phyloP scores from a whole-genome alignment of 2,329 filamentous ascomycete genomes.

The Scopulariopsis brevicaulis region DNA sequence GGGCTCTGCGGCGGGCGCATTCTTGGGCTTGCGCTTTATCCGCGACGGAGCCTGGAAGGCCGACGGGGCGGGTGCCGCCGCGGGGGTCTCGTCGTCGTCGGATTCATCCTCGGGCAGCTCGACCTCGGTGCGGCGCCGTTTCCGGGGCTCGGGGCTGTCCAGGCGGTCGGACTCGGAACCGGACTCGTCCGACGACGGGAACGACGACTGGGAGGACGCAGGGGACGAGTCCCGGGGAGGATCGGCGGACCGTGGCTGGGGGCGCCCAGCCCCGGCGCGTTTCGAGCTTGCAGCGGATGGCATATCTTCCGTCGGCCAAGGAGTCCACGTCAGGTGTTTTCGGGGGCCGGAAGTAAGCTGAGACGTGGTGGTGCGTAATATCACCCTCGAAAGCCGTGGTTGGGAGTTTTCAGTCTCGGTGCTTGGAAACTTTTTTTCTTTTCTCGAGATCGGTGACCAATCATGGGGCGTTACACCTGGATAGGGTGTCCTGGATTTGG shows the following conservation, averaged over 20 bases:
- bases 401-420: neutral
- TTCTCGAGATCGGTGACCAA: neutral
- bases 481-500: neutral
- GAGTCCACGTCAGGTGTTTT: neutral
- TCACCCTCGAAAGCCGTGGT: neutral
- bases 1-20: constrained; percentile 9
- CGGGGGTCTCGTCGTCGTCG: constrained; percentile 13
- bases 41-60: constrained; percentile 41
- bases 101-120: constrained; percentile 9
- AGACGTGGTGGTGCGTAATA: neutral
- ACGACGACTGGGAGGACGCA: neutral
- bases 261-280: neutral
- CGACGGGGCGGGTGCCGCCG: constrained; percentile 6
- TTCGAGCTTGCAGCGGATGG: constrained; percentile 4
- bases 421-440: neutral
- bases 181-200: constrained; percentile 3
- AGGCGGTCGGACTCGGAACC: constrained; percentile 36
- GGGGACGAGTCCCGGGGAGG: neutral
- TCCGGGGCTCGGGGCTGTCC: constrained; percentile 30
- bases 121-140: constrained; percentile 28
- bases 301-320: constrained; percentile 3
- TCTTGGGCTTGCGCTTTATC: constrained; percentile 27
- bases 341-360: neutral
- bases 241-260: neutral
- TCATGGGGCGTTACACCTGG: neutral